A percentile compares a stretch with the other conserved stretches of the same genome.
phyloP scores from a whole-genome alignment of 31 red algal genomes.

The Asparagopsis taxiformis region DNA sequence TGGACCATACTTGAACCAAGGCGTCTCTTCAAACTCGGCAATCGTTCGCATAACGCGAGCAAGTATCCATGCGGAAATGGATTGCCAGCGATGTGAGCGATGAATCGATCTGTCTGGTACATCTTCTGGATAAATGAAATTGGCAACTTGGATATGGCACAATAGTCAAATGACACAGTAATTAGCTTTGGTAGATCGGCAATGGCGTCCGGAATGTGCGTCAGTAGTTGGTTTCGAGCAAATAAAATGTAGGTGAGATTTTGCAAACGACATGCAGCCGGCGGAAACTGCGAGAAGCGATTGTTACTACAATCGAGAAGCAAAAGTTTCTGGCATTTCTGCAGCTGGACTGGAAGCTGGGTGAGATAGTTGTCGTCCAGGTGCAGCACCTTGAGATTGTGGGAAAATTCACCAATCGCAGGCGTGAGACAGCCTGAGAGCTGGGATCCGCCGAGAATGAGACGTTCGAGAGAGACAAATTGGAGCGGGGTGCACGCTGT shows the following conservation, averaged over 20 bases:
- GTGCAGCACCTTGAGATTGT: conserved; percentile 33
- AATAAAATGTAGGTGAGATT: conserved; percentile 19
- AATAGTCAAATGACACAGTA: conserved; percentile 5
- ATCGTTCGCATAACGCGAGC: neutral
- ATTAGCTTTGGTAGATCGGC: conserved; percentile 1
- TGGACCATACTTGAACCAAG: conserved; percentile 6
- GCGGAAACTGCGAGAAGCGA: conserved; percentile 12
- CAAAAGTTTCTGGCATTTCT: conserved; percentile 4
- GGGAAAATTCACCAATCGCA: conserved; percentile 30
- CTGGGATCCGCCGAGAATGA: conserved; percentile 26
- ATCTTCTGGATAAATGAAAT: neutral
- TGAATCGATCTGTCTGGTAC: neutral
- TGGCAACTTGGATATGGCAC: neutral
- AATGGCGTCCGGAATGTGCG: neutral
- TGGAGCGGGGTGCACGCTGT: conserved; percentile 4
- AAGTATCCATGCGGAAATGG: conserved; percentile 4
- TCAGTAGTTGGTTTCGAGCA: conserved; percentile 12
- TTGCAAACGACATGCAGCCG: conserved; percentile 9
- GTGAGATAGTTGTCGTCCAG: conserved; percentile 29
- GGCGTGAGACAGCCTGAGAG: conserved; percentile 2
- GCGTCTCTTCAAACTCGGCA: conserved; percentile 6
- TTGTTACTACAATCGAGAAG: conserved; percentile 20
- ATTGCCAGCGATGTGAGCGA: conserved; percentile 1
- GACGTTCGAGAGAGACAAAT: conserved; percentile 32
- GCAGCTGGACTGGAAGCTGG: conserved; percentile 4